Percentiles rank a stretch among this genome's conserved stretches.
Evolutionary conservation across 2,329 filamentous ascomycete genomes (phyloP).

Genomic region (Rhinocladiella mackenziei): DNA sequence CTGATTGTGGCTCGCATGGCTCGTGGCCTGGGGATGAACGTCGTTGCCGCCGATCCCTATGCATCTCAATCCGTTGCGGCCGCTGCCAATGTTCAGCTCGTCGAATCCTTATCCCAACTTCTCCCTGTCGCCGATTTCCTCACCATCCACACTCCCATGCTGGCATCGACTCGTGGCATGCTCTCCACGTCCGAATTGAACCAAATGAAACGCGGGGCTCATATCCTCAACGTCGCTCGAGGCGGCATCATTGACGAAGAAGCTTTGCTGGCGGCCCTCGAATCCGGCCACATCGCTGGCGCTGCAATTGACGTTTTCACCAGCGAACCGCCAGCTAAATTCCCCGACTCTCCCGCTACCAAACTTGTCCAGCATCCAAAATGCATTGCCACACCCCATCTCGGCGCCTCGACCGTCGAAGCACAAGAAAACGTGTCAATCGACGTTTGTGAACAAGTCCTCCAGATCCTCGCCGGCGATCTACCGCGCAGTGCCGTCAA

Average conservation of each 20-base stretch:
- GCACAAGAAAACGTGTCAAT: slow-evolving; percentile 80
- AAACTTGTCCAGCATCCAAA: slow-evolving; percentile 64
- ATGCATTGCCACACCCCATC: slow-evolving; percentile 73
- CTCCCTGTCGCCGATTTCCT: slow-evolving; percentile 69
- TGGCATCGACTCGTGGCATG: slow-evolving; percentile 71
- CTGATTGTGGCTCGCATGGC: slow-evolving; percentile 76
- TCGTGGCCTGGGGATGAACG: slow-evolving; percentile 70
- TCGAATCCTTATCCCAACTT: slow-evolving; percentile 56
- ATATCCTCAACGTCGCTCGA: slow-evolving; percentile 73
- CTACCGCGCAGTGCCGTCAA: slow-evolving; percentile 75
- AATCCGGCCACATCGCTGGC: slow-evolving; percentile 67
- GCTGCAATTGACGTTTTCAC: slow-evolving; percentile 79
- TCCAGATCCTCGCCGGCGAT: slow-evolving; percentile 67
- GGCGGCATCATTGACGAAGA: slow-evolving; percentile 77
- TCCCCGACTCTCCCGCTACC: slow-evolving; percentile 57
- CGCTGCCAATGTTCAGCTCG: slow-evolving; percentile 62
- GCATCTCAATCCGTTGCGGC: slow-evolving; percentile 68
- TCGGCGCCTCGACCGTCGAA: slow-evolving; percentile 75
- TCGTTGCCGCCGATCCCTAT: slow-evolving; percentile 72
- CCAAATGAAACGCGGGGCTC: slow-evolving; percentile 68
- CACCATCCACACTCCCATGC: slow-evolving; percentile 75
- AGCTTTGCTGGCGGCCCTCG: slow-evolving; percentile 65
- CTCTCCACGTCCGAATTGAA: slow-evolving; percentile 63
- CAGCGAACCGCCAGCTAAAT: slow-evolving; percentile 61
- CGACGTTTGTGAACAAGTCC: slow-evolving; percentile 76